Base-by-base conservation (phyloP, 805 yeast species). In the Suhomyces xylopsoci region DNA sequence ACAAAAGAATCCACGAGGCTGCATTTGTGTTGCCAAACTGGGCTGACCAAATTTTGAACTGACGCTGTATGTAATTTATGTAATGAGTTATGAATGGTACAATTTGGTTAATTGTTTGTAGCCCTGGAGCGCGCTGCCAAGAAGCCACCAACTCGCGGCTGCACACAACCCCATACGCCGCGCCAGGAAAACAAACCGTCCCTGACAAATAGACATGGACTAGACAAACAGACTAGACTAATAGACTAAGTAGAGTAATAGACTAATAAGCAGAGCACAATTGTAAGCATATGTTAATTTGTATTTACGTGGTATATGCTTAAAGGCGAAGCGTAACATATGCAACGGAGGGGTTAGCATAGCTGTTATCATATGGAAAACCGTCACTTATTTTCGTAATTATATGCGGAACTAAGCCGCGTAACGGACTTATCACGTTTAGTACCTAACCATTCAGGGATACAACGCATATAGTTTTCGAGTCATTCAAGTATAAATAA, bases 21-120 rank as follows among this genome's bases (percentile, higher is more conserved):
- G 82, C 97, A 17, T 93, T 91, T 64, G 88, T 91, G 54, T 80
- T 94, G 68, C 99, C 98, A 62, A 91, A 84, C 59, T 93, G 93
- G 85, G 98, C 96, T 55, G 78, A 82, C 61, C 65, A 71, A 67
- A 62, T 56, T 42, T 74, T 76, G 64, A 74, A 50, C 24, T 52
- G 59, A 52, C 42, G 2, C 42, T 38, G 42, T 38, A 38, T 17
- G n/a, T 36, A 36, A 36, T 38, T 7, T 38, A 17, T 14, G 12
- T 46, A 34, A 46, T 46, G 48, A 46, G 42, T 46, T 34, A 46
- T 32, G 48, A 47, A 22, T 34, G 14, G 5, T 10, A 15, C 6
- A 19, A 38, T 38, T 38, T 38, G 42, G 42, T 19, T 15, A 36
- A 8, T 8, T 38, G 24, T 19, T 38, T 17, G 42, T 38, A 38